These are phyloP conservation scores for Lactifluus hygrophoroides DNA, from an alignment of 768 basidiomycete genomes.

Conservation along the genomic window DNA sequence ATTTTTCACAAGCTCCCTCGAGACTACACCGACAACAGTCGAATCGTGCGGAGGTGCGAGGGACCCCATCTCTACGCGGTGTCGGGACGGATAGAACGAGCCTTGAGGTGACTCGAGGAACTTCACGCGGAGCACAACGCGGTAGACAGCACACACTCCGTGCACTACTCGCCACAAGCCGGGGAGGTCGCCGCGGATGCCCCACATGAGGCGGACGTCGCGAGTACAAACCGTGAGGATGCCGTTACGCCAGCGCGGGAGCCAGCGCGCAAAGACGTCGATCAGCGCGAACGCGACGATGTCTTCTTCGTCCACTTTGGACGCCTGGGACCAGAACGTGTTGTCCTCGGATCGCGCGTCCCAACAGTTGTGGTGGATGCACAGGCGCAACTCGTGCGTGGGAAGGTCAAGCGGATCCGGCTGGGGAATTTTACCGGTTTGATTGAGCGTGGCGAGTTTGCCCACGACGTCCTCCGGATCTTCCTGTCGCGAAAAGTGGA, in stretches of 20 bases:
- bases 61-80: background rate
- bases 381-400: background rate
- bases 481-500: background rate
- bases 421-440: background rate
- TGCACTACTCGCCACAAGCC: background rate
- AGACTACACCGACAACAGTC: background rate
- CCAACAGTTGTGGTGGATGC: background rate
- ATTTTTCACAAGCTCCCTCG: background rate
- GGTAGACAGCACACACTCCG: background rate
- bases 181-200: background rate
- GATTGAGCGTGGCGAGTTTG: background rate
- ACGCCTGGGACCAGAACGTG: background rate
- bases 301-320: background rate
- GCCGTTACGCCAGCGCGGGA: background rate
- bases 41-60: background rate
- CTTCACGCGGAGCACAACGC: background rate
- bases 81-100: too few relatives aligned
- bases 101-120: background rate
- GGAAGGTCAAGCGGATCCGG: background rate
- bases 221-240: background rate
- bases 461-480: background rate
- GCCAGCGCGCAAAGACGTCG: slow-evolving; percentile 6
- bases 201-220: background rate
- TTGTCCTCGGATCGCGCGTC: background rate
- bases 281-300: background rate